A percentile compares a stretch with the other conserved stretches of the same genome.
phyloP scores from a whole-genome alignment of 2,329 filamentous ascomycete species.

The Trichoderma guizhouense region DNA sequence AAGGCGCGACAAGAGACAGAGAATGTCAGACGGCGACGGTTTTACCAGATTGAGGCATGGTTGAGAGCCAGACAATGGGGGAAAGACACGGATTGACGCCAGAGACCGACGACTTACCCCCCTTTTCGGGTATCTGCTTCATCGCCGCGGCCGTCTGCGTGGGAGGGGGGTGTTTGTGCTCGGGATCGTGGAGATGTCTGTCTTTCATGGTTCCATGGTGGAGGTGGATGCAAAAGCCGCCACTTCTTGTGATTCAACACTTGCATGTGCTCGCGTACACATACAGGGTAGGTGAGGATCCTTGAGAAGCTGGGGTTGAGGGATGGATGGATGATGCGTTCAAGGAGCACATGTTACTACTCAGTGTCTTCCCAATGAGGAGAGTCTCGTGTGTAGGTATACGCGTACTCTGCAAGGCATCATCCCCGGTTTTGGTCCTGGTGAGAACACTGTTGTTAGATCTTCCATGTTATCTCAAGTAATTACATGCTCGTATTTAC shows the following conservation, averaged over 20 bases:
- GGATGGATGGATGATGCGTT: neutral
- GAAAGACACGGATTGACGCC: slow-evolving; percentile 9
- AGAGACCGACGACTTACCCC: neutral
- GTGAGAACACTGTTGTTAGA: neutral
- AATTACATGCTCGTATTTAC: rapidly evolving
- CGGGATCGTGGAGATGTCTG: slow-evolving; percentile 4
- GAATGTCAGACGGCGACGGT: slow-evolving; percentile 13
- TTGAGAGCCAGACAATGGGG: slow-evolving; percentile 16
- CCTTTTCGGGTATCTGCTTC: slow-evolving; percentile 19
- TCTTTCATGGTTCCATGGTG: neutral
- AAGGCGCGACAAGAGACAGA: neutral
- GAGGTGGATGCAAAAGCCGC: neutral
- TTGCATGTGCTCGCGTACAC: neutral
- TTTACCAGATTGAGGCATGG: slow-evolving; percentile 19
- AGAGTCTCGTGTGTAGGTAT: neutral
- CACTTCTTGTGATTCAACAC: neutral
- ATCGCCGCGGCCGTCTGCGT: slow-evolving; percentile 12
- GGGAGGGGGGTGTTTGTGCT: neutral
- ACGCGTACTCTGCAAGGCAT: neutral
- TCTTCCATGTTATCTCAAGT: neutral
- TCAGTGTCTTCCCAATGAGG: neutral
- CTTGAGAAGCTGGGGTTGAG: neutral
- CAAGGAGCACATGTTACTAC: neutral
- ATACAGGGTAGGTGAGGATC: neutral
- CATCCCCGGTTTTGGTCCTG: neutral